These are phyloP conservation scores for Polysphondylium violaceum DNA, from an alignment of 78 protist genomes.

Conservation along the genomic window DNA sequence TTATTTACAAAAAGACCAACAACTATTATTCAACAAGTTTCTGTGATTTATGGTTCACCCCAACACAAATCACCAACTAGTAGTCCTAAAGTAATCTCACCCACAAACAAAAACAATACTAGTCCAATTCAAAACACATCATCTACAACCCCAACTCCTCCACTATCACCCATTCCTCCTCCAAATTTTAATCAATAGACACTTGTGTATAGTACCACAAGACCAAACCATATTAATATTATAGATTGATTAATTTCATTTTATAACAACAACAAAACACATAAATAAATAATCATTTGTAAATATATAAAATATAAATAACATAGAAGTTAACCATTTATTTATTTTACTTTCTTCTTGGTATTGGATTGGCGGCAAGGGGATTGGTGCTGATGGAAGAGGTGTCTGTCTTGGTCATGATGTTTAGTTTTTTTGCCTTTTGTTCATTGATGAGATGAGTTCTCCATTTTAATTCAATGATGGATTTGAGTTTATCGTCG, in stretches of 20 bases:
- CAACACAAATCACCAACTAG: constrained; percentile 9
- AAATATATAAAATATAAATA: too few species aligned
- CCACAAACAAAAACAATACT: neutral
- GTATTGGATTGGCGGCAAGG: too few species aligned
- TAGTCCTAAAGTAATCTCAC: neutral
- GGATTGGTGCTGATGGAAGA: too few species aligned
- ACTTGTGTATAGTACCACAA: too few species aligned
- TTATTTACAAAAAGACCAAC: constrained; percentile 36
- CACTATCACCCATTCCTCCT: constrained; percentile 10
- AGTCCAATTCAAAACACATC: too few species aligned
- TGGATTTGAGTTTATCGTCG: constrained; percentile 14
- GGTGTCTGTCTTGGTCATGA: neutral
- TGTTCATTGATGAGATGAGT: neutral
- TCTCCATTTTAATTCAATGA: constrained; percentile 33
- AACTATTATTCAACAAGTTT: constrained; percentile 13
- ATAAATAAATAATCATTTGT: too few species aligned
- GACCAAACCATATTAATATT: too few species aligned
- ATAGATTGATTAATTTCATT: too few species aligned
- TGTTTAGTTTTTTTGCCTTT: constrained; percentile 6
- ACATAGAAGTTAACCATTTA: too few species aligned
- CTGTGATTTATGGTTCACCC: constrained; percentile 43
- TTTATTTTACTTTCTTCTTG: too few species aligned
- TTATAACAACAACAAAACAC: too few species aligned
- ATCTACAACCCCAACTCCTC: neutral
- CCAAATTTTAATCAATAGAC: constrained; percentile 18